Conservation (phyloP, 1,284 basidiomycete genomes). For the Porogramme epimiltina region DNA sequence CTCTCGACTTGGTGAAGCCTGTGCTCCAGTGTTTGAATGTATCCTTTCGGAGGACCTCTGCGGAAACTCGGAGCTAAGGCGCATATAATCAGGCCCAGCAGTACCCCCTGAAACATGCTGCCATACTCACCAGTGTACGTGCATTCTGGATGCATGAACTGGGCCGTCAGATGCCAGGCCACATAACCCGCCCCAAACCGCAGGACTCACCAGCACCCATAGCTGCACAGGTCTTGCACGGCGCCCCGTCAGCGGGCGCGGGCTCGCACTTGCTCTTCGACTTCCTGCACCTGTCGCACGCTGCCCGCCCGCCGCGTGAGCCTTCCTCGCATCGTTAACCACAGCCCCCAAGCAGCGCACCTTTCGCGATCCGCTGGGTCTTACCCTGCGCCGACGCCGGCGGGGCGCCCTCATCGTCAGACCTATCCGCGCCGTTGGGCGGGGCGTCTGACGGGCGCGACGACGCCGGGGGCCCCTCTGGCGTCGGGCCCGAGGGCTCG, state of each 20-base stretch:
- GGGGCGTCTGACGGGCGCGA: too few species aligned
- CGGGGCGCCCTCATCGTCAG: conserved; percentile 6
- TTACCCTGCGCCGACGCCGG: conserved; percentile 6
- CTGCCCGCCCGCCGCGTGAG: conserved; percentile 35
- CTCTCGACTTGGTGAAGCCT: conserved; percentile 89
- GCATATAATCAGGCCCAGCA: neutral
- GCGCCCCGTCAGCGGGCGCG: conserved; percentile 43
- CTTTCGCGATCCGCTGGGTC: conserved; percentile 57
- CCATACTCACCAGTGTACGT: conserved; percentile 67
- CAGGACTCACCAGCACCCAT: conserved; percentile 52
- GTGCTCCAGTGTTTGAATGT: conserved; percentile 88
- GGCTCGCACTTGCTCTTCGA: conserved; percentile 86
- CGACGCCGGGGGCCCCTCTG: too few species aligned
- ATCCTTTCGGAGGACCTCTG: conserved; percentile 84
- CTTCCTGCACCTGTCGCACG: conserved; percentile 84
- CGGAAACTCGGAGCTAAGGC: conserved; percentile 78
- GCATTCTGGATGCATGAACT: conserved; percentile 49
- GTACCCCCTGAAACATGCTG: neutral
- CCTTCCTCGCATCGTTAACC: conserved; percentile 7
- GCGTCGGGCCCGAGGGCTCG: too few species aligned
- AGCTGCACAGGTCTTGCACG: conserved; percentile 71
- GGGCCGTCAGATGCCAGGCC: too few species aligned
- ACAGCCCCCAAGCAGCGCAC: too few species aligned
- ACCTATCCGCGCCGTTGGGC: neutral
- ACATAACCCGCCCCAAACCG: too few species aligned